A percentile compares a stretch with the other conserved stretches of the same genome.
Conservation (phyloP, 2,329 filamentous ascomycete genomes). For the Orbilia javanica region DNA sequence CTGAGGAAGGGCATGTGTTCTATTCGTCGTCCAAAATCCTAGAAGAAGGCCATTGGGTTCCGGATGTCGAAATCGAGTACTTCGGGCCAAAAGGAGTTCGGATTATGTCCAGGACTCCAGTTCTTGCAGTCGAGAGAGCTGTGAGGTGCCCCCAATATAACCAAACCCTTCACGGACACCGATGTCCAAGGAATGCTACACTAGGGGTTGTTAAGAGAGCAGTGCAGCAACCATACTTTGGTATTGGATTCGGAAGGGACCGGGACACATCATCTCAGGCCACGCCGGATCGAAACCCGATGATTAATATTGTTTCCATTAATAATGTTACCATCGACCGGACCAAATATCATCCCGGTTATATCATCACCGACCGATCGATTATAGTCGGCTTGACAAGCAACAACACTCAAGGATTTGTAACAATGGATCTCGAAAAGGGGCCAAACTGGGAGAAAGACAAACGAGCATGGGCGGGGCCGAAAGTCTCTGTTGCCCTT, state of each 20-base stretch:
- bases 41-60: constrained; percentile 22
- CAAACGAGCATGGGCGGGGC: constrained; percentile 17
- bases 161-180: constrained; percentile 8
- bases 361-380: constrained; percentile 18
- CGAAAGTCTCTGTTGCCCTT: constrained; percentile 17
- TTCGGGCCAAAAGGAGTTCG: constrained; percentile 7
- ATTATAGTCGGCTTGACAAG: constrained; percentile 16
- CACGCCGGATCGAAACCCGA: constrained; percentile 21
- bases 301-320: constrained; percentile 35
- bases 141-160: constrained; percentile 7
- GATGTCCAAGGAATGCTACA: constrained; percentile 3
- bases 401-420: constrained; percentile 23
- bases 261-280: constrained; percentile 19
- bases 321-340: constrained; percentile 22
- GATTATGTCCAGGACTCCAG: constrained; percentile 18
- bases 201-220: constrained; percentile 4
- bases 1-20: constrained; percentile 27
- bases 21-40: constrained; percentile 24
- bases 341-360: constrained; percentile 28
- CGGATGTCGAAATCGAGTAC: constrained; percentile 26
- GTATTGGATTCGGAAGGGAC: constrained; percentile 23
- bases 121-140: constrained; percentile 20
- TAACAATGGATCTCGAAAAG: constrained; percentile 13
- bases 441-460: constrained; percentile 26
- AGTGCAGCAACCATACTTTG: constrained; percentile 14